Conservation (phyloP, 2,329 filamentous ascomycete species). For the Microascus cirrosus region DNA sequence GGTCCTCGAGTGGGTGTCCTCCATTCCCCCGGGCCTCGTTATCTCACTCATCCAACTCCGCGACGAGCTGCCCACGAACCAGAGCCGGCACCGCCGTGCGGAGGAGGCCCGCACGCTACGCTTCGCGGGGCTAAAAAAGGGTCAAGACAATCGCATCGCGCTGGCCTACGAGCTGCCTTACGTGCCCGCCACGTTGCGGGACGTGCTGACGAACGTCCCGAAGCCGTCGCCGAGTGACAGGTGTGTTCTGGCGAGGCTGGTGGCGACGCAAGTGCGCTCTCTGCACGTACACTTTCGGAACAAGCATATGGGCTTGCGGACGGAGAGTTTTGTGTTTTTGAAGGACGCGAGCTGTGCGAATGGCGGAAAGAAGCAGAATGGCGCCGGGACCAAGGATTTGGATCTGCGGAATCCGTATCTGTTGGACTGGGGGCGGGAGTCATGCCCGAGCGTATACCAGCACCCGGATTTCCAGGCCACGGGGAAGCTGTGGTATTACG, state of each 20-base stretch:
- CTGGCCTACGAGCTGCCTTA: background rate
- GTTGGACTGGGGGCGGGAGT: slow-evolving; percentile 1
- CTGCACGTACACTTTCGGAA: background rate
- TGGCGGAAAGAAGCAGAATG: background rate
- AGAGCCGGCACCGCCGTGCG: background rate
- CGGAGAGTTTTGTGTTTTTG: background rate
- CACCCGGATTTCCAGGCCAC: background rate
- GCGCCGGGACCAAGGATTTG: background rate
- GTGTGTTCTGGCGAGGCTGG: background rate
- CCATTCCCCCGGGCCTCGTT: background rate
- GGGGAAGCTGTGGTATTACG: slow-evolving; percentile 1
- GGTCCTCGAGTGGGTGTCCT: slow-evolving; percentile 2
- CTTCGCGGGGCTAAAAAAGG: background rate
- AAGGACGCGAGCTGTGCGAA: background rate
- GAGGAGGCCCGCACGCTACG: background rate
- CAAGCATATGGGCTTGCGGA: background rate
- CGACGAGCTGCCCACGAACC: background rate
- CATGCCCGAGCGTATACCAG: background rate
- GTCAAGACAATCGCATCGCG: background rate
- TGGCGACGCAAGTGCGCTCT: slow-evolving; percentile 1
- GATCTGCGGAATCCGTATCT: background rate
- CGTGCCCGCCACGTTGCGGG: background rate
- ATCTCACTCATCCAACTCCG: background rate
- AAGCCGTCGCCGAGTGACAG: background rate
- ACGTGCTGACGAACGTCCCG: background rate